Base-by-base conservation (phyloP, 1,284 basidiomycete genomes). In the Earliella scabrosa region DNA sequence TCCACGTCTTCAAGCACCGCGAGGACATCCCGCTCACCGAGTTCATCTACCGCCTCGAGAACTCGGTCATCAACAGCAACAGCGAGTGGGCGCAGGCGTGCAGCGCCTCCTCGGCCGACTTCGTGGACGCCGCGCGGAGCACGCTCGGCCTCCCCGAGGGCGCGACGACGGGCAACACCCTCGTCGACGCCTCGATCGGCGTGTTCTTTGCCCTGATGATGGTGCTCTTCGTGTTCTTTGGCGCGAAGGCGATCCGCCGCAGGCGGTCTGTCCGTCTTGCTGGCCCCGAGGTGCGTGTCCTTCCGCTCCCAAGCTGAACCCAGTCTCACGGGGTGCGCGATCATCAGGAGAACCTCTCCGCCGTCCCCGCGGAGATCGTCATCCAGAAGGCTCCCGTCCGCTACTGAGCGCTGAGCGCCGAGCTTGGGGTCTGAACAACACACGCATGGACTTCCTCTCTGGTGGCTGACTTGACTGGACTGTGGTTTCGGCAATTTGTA, bases 31-130 rank as follows among this genome's bases (percentile, higher is more conserved):
- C 90, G 36, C 79, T 93, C 61, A 85, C 85, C 7, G 86, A 90
- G 63, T 93, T 94, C 77, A 85, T 89, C 68, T 85, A 88, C 75
- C 84, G 86, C 55, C 79, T 88, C 56, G 82, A 90, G 87, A 81
- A 80, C 67, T 81, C 86, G 23, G 84, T 83, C 49, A 84, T 90
- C 75, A 80, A 79, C 52, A 85, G 80, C 71, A 87, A 87, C 77
- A 79, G 76, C 71, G 80, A 88, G 66, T 90, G 87, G 87, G 80
- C 78, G 58, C 75, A 82, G 43, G 77, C 79, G 44, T 89, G 87
- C 74, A 76, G 76, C 63, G 60, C 66, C 60, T 71, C 70, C 45
- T 69, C 67, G n/a, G n/a, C n/a, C n/a, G n/a, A n/a, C n/a, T n/a
- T n/a, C 54, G 61, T 70, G 71, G 45, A 59, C 71, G 10, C 48